Evolutionary conservation across 768 basidiomycete genomes (phyloP).

Genomic region (Rossbeevera mucosa): DNA sequence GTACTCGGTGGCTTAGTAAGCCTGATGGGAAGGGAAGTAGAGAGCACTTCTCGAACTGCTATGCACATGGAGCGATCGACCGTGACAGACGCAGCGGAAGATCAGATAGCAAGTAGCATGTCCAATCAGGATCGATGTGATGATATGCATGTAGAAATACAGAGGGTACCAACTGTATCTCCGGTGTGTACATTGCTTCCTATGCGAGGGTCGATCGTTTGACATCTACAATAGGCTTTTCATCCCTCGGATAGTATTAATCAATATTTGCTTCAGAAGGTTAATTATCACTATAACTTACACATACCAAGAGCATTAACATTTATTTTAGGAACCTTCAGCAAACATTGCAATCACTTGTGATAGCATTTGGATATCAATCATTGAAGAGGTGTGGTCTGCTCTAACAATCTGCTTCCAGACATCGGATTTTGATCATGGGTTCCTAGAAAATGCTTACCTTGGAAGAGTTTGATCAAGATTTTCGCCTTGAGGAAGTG

Average conservation of each 20-base stretch:
- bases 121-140: no score
- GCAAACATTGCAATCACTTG: slow-evolving; percentile 7
- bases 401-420: not conserved
- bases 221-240: not conserved
- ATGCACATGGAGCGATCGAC: no score
- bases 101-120: no score
- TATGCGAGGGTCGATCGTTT: not conserved
- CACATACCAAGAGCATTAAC: not conserved
- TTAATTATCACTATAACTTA: not conserved
- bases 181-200: not conserved
- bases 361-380: slow-evolving; percentile 5
- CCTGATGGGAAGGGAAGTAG: no score
- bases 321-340: not conserved
- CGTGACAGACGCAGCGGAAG: no score
- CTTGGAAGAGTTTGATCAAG: not conserved
- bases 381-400: slow-evolving; percentile 3
- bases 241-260: slow-evolving; percentile 8
- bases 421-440: not conserved
- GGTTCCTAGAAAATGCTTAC: not conserved
- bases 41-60: no score
- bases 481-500: not conserved
- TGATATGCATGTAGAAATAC: not conserved
- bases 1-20: no score
- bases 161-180: not conserved
- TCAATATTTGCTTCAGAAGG: not conserved